Base-by-base conservation (phyloP, 176 grass and related monocot species). In the Avena eriantha region DNA sequence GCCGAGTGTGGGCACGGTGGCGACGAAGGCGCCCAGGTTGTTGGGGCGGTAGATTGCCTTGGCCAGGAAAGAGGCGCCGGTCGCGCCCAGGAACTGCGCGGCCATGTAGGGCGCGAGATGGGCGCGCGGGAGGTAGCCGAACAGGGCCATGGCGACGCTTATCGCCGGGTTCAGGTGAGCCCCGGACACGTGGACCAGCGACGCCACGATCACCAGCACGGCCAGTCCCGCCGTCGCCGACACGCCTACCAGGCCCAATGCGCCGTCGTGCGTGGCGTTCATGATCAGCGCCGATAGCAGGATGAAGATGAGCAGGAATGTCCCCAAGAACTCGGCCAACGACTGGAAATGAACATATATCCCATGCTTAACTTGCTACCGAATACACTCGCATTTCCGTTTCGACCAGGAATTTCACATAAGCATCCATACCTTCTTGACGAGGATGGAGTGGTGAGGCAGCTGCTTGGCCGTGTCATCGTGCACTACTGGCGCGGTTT, bases 141-240 rank as follows among this genome's bases (percentile, higher is more conserved):
- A 82, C 7, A 70, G 22, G 16, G 82, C 79, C 74, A 96, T 91
- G 55, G 91, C 73, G 26, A 86, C 18, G 54, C 84, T 93, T 35
- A 93, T 48, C 17, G 89, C 89, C 19, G 94, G 94, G 77, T 96
- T 96, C 49, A 96, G 34, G 69, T 96, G 91, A 49, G 81, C 66
- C 0, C 87, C 89, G 3, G 91, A 96, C 22, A 93, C 82, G 82
- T 96, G 89, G 7, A 78, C 75, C 18, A 87, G 85, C 34, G 94
- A 92, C 17, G 89, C 55, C 41, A 93, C 48, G 33, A 93, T 34
- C 29, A 90, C 64, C 3, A 48, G 22, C 7, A 93, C 53, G 14
- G 94, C 91, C 5, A 77, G 47, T 2, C 91, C 94, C 0, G 82
- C 89, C 0, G 75, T 69, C 8, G 56, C 79, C 0, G 89, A 87